These are phyloP conservation scores for Gynandropsis gynandra DNA, from an alignment of 345 rosid genomes.

Conservation along the genomic window DNA sequence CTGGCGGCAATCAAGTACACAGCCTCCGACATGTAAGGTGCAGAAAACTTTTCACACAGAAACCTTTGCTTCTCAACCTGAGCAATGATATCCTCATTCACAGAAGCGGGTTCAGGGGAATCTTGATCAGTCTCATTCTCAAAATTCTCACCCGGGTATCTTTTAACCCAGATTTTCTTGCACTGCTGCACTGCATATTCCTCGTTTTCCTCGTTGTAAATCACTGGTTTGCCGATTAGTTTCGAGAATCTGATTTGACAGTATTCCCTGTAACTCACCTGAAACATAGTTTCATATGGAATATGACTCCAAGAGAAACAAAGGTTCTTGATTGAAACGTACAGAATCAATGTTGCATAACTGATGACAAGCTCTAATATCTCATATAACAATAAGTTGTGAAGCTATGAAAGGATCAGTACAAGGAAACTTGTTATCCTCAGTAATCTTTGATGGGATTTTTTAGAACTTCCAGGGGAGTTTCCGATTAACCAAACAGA, in stretches of 20 bases:
- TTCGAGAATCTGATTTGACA: slow-evolving; percentile 72
- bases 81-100: slow-evolving; percentile 34
- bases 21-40: slow-evolving; percentile 58
- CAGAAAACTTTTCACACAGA: slow-evolving; percentile 47
- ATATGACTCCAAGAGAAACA: no score
- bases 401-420: no score
- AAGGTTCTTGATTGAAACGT: not conserved
- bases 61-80: slow-evolving; percentile 43
- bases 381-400: not conserved
- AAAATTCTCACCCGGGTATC: slow-evolving; percentile 62
- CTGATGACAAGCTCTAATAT: not conserved
- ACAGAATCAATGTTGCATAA: not conserved
- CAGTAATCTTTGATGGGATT: no score
- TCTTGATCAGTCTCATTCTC: slow-evolving; percentile 55
- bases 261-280: slow-evolving; percentile 61
- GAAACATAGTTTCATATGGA: slow-evolving; percentile 1
- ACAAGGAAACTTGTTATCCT: no score
- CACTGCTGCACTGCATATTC: slow-evolving; percentile 75
- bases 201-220: slow-evolving; percentile 64
- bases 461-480: slow-evolving; percentile 3
- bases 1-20: slow-evolving; percentile 63
- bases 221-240: slow-evolving; percentile 65
- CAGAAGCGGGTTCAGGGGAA: slow-evolving; percentile 19
- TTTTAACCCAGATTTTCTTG: slow-evolving; percentile 45
- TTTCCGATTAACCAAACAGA: slow-evolving; percentile 28